Evolutionary conservation across 169 alveolate genomes (phyloP), one percentile per base, ranked within the genome.

Genomic region (Plasmodium fragile): DNA sequence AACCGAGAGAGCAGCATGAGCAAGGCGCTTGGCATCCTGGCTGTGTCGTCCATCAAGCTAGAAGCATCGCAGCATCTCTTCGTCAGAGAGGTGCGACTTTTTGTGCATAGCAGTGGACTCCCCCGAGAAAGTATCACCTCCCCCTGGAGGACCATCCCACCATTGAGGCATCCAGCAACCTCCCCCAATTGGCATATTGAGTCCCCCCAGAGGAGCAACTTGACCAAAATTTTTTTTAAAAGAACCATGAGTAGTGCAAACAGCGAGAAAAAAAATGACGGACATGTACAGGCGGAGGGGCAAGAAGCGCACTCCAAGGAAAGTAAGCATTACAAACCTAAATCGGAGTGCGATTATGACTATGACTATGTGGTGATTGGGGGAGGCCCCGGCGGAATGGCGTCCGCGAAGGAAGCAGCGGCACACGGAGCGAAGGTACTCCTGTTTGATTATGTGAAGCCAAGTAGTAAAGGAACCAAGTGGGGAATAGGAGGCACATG

Each of bases 401-500:
- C 99, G 3, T 97, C 99, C 25, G 99, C 99, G 16, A 98, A 98
- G 95, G 98, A 97, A 92, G 99, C 99, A 0, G 98, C 99, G 3
- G 94, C 96, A 41, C 93, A 93, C 22, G 99, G 99, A 0, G 98
- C 98, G 13, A 98, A 98, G 93, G 99, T 98, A 0, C 99, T 97
- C 22, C 82, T 99, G 4, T 98, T 99, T 28, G 99, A 99, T 92
- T 98, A 94, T 94, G 99, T 99, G 3, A 97, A 97, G 78, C 99
- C 99, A 25, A 96, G 99, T 10, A 99, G 99, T 13, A 93, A 96
- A 53, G 99, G 99, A 41, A 97, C 99, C 0, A 96, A 96, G 52
- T 99, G 99, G 99, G 96, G 97, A 10, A 81, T 98, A 10, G 99
- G 99, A 59, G 99, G 99, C 10, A 99, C 99, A 6, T 99, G 99